Evolutionary conservation across 306 rosid genomes (phyloP), one percentile per base, ranked within the genome.

Genomic region (Senna tora): DNA sequence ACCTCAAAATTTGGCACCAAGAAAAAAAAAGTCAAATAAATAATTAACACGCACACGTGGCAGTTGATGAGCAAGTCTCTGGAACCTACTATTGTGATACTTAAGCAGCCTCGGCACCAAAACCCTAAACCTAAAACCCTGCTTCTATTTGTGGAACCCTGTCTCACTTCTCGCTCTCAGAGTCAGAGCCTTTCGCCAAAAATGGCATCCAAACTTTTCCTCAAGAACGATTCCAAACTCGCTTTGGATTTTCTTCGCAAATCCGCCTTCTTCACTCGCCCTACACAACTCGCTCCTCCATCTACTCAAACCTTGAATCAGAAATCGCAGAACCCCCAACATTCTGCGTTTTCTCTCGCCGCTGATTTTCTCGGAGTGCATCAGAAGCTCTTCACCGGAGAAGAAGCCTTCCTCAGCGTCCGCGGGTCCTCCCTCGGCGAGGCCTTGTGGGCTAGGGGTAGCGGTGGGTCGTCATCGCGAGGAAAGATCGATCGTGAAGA

Each of bases 61-160:
- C 46, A 59, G 8, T 7, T 16, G 0, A 59, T 0, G 1, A 8
- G 8, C 39, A 58, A 58, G 6, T 52, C 52, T 74, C 66, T 65
- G 32, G 67, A 74, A 64, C 57, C 57, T 16, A 2, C 66, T 19
- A n/a, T n/a, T n/a, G n/a, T n/a, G n/a, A n/a, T n/a, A n/a, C n/a
- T n/a, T n/a, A n/a, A n/a, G 45, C 65, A 22, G 65, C 45, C 45
- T n/a, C 22, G 7, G 5, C n/a, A 5, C 50, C 9, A 32, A 67
- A 72, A 59, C 79, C 79, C 82, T 73, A 11, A 46, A 30, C 79
- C 79, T 78, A 67, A 11, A 46, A 30, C 50, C 39, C 6, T 17
- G 50, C 16, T 22, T 15, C 10, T 49, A 33, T 20, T 5, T 65
- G 13, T 22, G 53, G 1, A 13, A 34, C 41, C 41, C 41, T 2